phyloP scores from a whole-genome alignment of 2,329 filamentous ascomycete genomes.

The Gliomastix tumulicola region DNA sequence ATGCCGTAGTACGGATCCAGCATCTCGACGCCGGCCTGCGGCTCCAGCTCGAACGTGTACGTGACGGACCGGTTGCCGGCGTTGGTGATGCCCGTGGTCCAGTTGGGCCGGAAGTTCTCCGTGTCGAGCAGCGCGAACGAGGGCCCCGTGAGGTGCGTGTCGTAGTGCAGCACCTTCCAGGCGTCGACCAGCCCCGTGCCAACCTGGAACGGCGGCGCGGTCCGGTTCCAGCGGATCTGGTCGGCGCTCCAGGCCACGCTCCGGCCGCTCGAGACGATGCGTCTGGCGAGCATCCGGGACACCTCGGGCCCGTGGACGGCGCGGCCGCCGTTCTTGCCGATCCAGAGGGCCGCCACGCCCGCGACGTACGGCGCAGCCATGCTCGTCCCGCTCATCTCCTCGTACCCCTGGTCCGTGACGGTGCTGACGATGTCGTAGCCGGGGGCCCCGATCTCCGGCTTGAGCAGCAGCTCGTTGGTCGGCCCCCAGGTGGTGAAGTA shows the following conservation, averaged over 20 bases:
- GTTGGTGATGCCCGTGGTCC: constrained; percentile 34
- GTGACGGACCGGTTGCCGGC: constrained; percentile 25
- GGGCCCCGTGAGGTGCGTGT: constrained; percentile 25
- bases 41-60: constrained; percentile 32
- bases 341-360: constrained; percentile 39
- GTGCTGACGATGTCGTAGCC: constrained; percentile 44
- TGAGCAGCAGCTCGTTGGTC: constrained; percentile 41
- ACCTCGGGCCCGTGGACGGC: constrained; percentile 24
- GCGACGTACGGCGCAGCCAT: constrained; percentile 50
- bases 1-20: constrained; percentile 19
- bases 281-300: constrained; percentile 20
- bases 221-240: constrained; percentile 11
- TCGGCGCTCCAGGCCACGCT: constrained; percentile 20
- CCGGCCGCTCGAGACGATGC: constrained; percentile 24
- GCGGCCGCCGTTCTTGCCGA: constrained; percentile 32
- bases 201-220: constrained; percentile 28
- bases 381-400: constrained; percentile 43
- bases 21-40: constrained; percentile 29
- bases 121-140: constrained; percentile 44
- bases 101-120: constrained; percentile 26
- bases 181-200: constrained; percentile 41
- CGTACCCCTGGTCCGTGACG: constrained; percentile 33
- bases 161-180: constrained; percentile 29
- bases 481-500: constrained; percentile 45
- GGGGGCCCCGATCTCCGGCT: constrained; percentile 42